Evolutionary conservation across 805 yeast species (phyloP).

Genomic region (Cyberlindnera sargentensis): DNA sequence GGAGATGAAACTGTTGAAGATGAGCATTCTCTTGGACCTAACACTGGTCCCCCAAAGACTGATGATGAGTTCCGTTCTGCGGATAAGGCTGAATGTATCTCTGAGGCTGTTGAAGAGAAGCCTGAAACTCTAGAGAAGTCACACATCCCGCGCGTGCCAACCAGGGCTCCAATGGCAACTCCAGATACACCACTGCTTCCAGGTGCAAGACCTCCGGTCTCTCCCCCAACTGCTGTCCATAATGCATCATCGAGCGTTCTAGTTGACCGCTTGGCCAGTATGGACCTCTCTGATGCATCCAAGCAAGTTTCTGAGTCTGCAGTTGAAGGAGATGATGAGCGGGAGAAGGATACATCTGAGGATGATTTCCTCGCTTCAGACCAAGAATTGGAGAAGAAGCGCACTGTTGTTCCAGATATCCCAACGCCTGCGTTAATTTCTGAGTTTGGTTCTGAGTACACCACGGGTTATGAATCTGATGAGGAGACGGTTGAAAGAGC

Average conservation of each 20-base stretch:
- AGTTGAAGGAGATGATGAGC: constrained; percentile 26
- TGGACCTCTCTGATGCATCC: constrained; percentile 8
- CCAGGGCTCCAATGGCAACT: background rate
- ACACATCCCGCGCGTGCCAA: background rate
- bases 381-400: constrained; percentile 16
- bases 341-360: constrained; percentile 18
- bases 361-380: constrained; percentile 19
- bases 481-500: constrained; percentile 34
- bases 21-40: background rate
- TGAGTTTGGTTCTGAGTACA: constrained; percentile 25
- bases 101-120: background rate
- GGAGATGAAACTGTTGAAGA: constrained; percentile 2
- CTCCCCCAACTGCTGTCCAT: background rate
- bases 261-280: constrained; percentile 12
- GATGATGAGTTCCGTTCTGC: constrained; percentile 13
- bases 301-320: constrained; percentile 20
- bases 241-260: constrained; percentile 9
- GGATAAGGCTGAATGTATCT: constrained; percentile 1
- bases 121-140: background rate
- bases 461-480: constrained; percentile 69
- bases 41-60: background rate
- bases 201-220: no score
- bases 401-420: constrained; percentile 4
- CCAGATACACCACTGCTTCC: background rate
- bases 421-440: constrained; percentile 6